Percentiles rank a stretch among this genome's conserved stretches.
These are phyloP conservation scores for Triticum timopheevii DNA, from an alignment of 176 grass and related monocot species.

Conservation along the genomic window DNA sequence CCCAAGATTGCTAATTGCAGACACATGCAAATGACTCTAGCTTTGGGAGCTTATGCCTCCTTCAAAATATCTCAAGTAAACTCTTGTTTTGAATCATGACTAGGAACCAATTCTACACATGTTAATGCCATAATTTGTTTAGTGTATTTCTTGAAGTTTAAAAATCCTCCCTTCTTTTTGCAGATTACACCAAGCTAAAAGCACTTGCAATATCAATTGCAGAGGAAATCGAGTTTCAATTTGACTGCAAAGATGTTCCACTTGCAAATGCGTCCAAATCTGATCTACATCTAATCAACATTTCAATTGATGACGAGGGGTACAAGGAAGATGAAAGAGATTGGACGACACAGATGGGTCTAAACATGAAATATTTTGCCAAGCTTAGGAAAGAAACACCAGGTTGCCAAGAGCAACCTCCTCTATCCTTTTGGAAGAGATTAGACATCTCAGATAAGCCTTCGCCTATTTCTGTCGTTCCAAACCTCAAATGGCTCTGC, in stretches of 20 bases:
- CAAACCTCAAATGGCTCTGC: slow-evolving; percentile 83
- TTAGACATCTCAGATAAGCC: slow-evolving; percentile 19
- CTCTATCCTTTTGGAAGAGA: slow-evolving; percentile 58
- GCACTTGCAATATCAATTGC: slow-evolving; percentile 95
- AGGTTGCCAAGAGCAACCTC: slow-evolving; percentile 55
- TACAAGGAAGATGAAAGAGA: slow-evolving; percentile 81
- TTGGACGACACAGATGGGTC: slow-evolving; percentile 85
- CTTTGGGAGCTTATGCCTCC: neutral
- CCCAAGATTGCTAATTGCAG: neutral
- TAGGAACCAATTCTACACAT: neutral
- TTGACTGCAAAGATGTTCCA: slow-evolving; percentile 72
- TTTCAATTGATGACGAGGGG: slow-evolving; percentile 90
- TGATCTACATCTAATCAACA: slow-evolving; percentile 80
- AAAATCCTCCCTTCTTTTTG: neutral
- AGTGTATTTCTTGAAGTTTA: neutral
- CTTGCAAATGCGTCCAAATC: slow-evolving; percentile 71
- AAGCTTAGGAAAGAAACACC: slow-evolving; percentile 84
- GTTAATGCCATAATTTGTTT: slow-evolving; percentile 16
- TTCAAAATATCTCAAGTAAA: neutral
- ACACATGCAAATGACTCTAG: neutral
- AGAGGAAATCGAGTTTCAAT: slow-evolving; percentile 76
- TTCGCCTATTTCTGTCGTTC: slow-evolving; percentile 49
- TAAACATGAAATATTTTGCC: slow-evolving; percentile 85
- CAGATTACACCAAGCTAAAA: slow-evolving; percentile 94
- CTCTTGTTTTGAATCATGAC: neutral